Evolutionary conservation across 345 rosid species (phyloP).

Genomic region (Eucalyptus marginata): DNA sequence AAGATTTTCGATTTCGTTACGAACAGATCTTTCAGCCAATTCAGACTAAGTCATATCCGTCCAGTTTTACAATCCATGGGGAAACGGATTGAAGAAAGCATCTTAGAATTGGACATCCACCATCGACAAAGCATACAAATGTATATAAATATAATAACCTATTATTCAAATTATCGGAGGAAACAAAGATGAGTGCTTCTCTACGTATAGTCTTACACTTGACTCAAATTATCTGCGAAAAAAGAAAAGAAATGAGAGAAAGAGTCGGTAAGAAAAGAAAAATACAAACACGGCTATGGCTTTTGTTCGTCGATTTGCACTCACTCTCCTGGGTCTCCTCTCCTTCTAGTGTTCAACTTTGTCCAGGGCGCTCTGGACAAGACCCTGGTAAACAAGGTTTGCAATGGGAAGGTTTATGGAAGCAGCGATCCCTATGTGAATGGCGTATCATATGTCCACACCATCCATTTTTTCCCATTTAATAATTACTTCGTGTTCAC

Average conservation of each 20-base stretch:
- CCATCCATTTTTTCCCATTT: background rate
- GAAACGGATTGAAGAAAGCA: background rate
- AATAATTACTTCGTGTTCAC: background rate
- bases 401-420: background rate
- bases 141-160: background rate
- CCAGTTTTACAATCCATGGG: background rate
- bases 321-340: background rate
- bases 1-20: fast-evolving
- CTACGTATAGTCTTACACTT: background rate
- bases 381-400: background rate
- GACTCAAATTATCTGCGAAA: background rate
- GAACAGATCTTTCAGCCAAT: background rate
- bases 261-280: background rate
- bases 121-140: background rate
- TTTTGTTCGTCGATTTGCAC: background rate
- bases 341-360: background rate
- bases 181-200: background rate
- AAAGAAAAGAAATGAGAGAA: background rate
- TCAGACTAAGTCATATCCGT: no score
- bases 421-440: background rate
- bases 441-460: background rate
- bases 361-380: background rate
- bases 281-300: background rate
- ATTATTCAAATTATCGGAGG: background rate
- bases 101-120: background rate